These are phyloP conservation scores for Agaricus blazei DNA, from an alignment of 768 basidiomycete species.

Conservation along the genomic window DNA sequence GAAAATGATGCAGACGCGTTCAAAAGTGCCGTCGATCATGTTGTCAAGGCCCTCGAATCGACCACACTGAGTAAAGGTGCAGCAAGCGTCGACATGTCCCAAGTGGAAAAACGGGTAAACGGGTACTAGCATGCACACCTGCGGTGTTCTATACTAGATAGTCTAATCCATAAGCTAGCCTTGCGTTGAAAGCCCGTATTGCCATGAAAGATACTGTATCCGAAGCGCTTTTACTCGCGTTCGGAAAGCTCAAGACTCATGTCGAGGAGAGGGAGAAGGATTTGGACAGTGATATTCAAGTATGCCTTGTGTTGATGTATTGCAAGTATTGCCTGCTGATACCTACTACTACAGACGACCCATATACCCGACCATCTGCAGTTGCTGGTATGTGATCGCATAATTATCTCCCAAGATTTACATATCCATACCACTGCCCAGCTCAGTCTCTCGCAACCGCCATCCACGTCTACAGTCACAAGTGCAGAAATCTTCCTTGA, in stretches of 20 bases:
- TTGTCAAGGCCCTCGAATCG: conserved; percentile 53
- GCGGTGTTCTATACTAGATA: conserved; percentile 1
- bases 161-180: conserved; percentile 30
- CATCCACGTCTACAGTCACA: conserved; percentile 40
- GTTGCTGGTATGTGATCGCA: conserved; percentile 47
- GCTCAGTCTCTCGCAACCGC: conserved; percentile 54
- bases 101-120: conserved; percentile 50
- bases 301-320: conserved; percentile 17
- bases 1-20: conserved; percentile 35
- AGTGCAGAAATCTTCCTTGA: conserved; percentile 54
- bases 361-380: conserved; percentile 70
- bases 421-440: conserved; percentile 18
- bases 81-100: conserved; percentile 48
- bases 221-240: conserved; percentile 52
- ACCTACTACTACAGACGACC: conserved; percentile 36
- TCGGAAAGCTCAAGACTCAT: conserved; percentile 44
- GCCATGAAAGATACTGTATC: conserved; percentile 59
- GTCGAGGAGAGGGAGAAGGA: conserved; percentile 43
- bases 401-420: background rate
- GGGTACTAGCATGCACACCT: conserved; percentile 38
- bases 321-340: background rate
- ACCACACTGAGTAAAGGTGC: conserved; percentile 50
- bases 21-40: conserved; percentile 48
- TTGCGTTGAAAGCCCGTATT: conserved; percentile 64
- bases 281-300: conserved; percentile 65